Conservation (phyloP, 768 basidiomycete genomes). For the Amyloporia xantha region DNA sequence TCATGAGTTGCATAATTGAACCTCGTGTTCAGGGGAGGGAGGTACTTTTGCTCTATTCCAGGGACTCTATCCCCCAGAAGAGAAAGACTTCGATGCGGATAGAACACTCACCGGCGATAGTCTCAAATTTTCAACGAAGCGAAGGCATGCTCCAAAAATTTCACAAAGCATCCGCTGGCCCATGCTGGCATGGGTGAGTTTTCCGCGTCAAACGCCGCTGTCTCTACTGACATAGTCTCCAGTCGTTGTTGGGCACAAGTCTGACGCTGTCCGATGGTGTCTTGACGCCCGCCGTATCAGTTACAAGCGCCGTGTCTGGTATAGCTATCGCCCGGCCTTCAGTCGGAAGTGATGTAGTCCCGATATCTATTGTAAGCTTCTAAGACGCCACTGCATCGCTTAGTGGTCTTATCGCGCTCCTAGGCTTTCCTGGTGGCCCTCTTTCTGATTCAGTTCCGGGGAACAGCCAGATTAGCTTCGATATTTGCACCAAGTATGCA, state of each 20-base stretch:
- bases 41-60: conserved; percentile 61
- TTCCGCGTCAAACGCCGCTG: not conserved
- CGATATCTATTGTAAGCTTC: conserved; percentile 47
- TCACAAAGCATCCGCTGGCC: conserved; percentile 37
- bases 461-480: conserved; percentile 45
- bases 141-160: conserved; percentile 9
- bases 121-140: conserved; percentile 12
- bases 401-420: not conserved
- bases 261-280: conserved; percentile 65
- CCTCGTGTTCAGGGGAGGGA: conserved; percentile 55
- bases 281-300: conserved; percentile 63
- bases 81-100: conserved; percentile 40
- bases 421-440: conserved; percentile 50
- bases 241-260: conserved; percentile 60
- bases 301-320: conserved; percentile 63
- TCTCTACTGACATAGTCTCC: not conserved
- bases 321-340: conserved; percentile 53
- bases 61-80: conserved; percentile 47
- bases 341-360: conserved; percentile 39
- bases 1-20: not conserved
- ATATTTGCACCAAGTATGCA: conserved; percentile 40
- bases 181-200: conserved; percentile 47
- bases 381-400: not conserved
- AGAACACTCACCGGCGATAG: conserved; percentile 48
- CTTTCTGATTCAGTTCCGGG: conserved; percentile 55